Evolutionary conservation across 768 basidiomycete species (phyloP), one percentile per base, ranked within the genome.

Genomic region (Termitomyces sp.): DNA sequence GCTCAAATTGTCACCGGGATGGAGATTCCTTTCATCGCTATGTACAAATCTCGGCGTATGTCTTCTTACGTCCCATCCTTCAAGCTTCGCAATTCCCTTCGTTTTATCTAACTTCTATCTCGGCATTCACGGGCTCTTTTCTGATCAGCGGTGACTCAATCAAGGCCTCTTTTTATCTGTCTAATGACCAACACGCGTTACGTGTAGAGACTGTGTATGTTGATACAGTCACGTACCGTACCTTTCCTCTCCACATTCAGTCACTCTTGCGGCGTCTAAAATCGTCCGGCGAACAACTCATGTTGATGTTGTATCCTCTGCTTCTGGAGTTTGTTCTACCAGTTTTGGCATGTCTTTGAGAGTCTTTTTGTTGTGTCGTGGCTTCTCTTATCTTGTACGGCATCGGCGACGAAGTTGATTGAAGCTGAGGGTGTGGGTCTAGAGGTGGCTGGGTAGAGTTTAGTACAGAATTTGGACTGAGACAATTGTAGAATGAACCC

Each of bases 111-210:
- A 47, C 54, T 59, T 55, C 58, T 30, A 31, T 59, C 31, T 58
- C 57, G 54, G 54, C 48, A 50, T 55, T 58, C 50, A 62, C 58
- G 61, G 61, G 42, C 54, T 62, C n/a, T 56, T 59, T 57, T 59
- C 54, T 62, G 39, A 41, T 56, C 49, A 62, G 55, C 61, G 61
- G 58, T 54, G 39, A 54, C 39, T 41, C n/a, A 20, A 47, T 27
- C 52, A 37, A 27, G 22, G 33, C 41, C 44, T 58, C 56, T 48
- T 56, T 57, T 37, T 51, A 7, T 49, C 44, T 53, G 22, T 20
- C 34, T 39, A 37, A 36, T 50, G 50, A 52, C 50, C 51, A 58
- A 58, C 39, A 27, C n/a, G 22, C 18, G 7, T 51, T 58, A 52
- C 57, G 49, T 58, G 37, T 45, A 31, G 50, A 36, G n/a, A 47